Conservation (phyloP, 1,284 basidiomycete species). For the Lignosus rhinocerotis region DNA sequence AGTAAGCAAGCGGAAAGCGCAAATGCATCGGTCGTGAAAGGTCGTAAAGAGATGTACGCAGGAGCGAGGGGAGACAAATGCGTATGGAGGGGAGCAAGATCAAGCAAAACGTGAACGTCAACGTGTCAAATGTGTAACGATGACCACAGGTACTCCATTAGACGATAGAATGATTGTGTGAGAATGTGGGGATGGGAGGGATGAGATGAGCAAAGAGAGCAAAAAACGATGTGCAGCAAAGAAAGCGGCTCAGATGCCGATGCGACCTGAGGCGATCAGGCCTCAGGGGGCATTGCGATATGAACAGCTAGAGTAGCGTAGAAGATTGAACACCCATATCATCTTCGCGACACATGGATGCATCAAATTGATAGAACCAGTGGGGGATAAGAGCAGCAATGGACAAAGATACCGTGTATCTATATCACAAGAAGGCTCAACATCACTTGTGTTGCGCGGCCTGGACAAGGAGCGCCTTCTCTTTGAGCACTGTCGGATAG, state of each 20-base stretch:
- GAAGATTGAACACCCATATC: not conserved
- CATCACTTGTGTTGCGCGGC: constrained; percentile 33
- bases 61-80: not conserved
- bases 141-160: constrained; percentile 11
- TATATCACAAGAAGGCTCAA: not conserved
- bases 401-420: constrained; percentile 4
- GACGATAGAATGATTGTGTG: not conserved
- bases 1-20: constrained; percentile 1
- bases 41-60: constrained; percentile 20
- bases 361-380: not conserved
- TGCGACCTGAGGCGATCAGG: not conserved
- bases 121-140: not conserved
- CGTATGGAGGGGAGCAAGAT: not conserved
- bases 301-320: not conserved
- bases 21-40: constrained; percentile 18
- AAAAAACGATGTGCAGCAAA: not conserved
- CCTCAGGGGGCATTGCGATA: not conserved
- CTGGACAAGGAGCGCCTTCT: constrained; percentile 58
- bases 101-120: not conserved
- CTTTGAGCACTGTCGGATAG: constrained; percentile 79
- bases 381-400: not conserved
- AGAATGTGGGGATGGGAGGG: not conserved
- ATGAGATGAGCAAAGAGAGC: not conserved
- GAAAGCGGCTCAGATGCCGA: not conserved
- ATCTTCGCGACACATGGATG: not conserved